A percentile compares a stretch with the other conserved stretches of the same genome.
Evolutionary conservation across 805 yeast genomes (phyloP).

Genomic region (Suhomyces sp.): DNA sequence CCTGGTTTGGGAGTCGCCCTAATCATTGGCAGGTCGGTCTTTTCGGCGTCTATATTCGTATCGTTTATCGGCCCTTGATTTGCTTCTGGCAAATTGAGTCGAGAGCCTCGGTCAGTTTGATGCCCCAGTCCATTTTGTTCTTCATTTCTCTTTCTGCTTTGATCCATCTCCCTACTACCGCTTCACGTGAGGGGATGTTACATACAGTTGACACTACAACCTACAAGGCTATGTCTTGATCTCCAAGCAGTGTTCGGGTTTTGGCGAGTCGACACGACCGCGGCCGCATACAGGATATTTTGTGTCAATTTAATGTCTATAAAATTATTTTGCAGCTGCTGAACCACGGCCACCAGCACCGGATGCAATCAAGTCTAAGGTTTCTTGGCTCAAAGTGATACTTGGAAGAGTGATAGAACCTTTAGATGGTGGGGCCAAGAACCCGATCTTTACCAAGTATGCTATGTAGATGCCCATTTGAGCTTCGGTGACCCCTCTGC

Average conservation of each 20-base stretch:
- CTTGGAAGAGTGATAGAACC: constrained; percentile 52
- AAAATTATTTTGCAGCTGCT: constrained; percentile 45
- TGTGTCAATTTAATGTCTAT: background rate
- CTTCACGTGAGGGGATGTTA: background rate
- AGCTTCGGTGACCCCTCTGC: constrained; percentile 67
- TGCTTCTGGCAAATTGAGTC: background rate
- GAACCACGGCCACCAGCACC: constrained; percentile 73
- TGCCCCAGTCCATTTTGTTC: background rate
- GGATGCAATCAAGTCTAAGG: constrained; percentile 50
- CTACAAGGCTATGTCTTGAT: background rate
- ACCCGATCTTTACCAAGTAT: constrained; percentile 77
- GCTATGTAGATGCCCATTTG: constrained; percentile 76
- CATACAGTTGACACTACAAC: background rate
- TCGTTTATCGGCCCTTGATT: background rate
- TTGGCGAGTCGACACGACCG: background rate
- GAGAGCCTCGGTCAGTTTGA: background rate
- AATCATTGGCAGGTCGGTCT: background rate
- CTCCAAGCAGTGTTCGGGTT: background rate
- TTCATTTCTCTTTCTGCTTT: background rate
- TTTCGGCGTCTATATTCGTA: background rate
- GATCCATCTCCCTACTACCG: background rate
- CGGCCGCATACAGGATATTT: background rate
- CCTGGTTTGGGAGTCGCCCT: background rate
- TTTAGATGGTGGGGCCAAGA: constrained; percentile 60
- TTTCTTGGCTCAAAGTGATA: constrained; percentile 52